Evolutionary conservation across 1,139 yeast species (phyloP).

Genomic region (Wickerhamiella infanticola): DNA sequence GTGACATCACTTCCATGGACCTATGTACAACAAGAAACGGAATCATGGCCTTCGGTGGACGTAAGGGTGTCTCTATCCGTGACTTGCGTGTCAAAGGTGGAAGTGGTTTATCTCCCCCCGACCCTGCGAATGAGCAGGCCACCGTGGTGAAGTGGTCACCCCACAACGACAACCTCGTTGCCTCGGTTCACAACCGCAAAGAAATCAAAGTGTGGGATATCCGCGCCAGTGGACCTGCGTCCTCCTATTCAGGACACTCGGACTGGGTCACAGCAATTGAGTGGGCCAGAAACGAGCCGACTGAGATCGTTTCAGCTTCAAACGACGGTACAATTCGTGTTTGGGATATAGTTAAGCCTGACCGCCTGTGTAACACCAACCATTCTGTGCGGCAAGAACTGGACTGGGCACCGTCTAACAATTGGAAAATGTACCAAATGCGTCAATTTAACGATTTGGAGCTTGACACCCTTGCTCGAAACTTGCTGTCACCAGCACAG

Average conservation of each 20-base stretch:
- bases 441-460: conserved; percentile 19
- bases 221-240: conserved; percentile 40
- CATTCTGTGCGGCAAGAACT: not conserved
- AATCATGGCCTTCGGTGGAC: conserved; percentile 47
- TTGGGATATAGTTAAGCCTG: conserved; percentile 35
- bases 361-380: not conserved
- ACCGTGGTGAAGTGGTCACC: conserved; percentile 50
- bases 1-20: conserved; percentile 34
- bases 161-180: conserved; percentile 41
- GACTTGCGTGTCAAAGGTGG: conserved; percentile 38
- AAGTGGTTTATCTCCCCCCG: conserved; percentile 32
- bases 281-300: conserved; percentile 40
- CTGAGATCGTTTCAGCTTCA: conserved; percentile 45
- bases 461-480: conserved; percentile 15
- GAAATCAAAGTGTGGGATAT: conserved; percentile 62
- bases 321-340: conserved; percentile 57
- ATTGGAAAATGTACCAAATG: conserved; percentile 21
- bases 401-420: conserved; percentile 20
- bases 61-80: conserved; percentile 52
- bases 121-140: conserved; percentile 23
- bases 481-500: conserved; percentile 12
- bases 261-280: conserved; percentile 41
- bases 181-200: conserved; percentile 49
- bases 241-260: conserved; percentile 40
- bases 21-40: conserved; percentile 35